phyloP scores from a whole-genome alignment of 257 asterid species.

The Fraxinus quadrangulata region DNA sequence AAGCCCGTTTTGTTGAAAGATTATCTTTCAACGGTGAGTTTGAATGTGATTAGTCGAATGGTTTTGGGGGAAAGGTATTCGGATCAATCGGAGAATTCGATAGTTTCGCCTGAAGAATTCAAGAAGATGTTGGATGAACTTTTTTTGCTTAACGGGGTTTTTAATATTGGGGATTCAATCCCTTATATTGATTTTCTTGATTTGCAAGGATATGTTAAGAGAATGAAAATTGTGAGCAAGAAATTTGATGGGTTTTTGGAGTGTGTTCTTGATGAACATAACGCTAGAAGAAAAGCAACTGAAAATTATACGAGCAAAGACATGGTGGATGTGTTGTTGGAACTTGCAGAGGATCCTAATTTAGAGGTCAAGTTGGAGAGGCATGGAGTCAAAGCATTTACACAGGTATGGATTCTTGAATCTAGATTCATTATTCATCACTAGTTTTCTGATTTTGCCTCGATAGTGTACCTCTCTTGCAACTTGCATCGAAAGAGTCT shows the following conservation, averaged over 20 bases:
- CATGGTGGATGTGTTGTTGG: constrained; percentile 51
- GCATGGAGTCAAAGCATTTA: constrained; percentile 32
- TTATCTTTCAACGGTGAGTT: constrained; percentile 39
- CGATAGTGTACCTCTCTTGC: too few relatives aligned
- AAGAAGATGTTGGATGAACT: background rate
- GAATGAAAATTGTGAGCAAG: too few relatives aligned
- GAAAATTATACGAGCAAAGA: constrained; percentile 23
- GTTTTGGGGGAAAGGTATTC: constrained; percentile 47
- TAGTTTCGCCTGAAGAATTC: constrained; percentile 34
- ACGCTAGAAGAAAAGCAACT: too few relatives aligned
- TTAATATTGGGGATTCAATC: too few relatives aligned
- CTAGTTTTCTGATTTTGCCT: too few relatives aligned
- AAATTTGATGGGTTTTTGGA: too few relatives aligned
- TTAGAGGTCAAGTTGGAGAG: constrained; percentile 39
- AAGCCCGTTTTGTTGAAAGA: constrained; percentile 34
- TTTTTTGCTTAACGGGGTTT: too few relatives aligned
- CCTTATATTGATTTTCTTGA: too few relatives aligned
- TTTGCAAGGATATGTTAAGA: too few relatives aligned
- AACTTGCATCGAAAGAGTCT: too few relatives aligned
- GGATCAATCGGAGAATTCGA: constrained; percentile 22
- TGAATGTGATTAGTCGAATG: constrained; percentile 51
- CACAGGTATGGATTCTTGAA: constrained; percentile 29
- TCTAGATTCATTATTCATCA: background rate
- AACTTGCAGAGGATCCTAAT: constrained; percentile 46
- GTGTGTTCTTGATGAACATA: too few relatives aligned